phyloP scores from a whole-genome alignment of 2,329 filamentous ascomycete genomes.

The Pseudogymnoascus sp. region DNA sequence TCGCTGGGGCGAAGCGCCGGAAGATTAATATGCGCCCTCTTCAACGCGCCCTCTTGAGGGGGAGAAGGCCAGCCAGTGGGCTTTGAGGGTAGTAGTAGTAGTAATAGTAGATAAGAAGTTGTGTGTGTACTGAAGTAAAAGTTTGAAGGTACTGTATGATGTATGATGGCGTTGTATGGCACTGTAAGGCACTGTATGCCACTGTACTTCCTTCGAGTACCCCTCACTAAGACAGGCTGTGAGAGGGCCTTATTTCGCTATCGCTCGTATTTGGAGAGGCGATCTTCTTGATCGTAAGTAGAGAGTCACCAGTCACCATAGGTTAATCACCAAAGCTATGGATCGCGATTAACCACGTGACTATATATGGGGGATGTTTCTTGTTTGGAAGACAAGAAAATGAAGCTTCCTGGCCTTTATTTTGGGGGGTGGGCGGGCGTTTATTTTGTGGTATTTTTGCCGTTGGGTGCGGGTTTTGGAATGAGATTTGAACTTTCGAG shows the following conservation, averaged over 20 bases:
- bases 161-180: background rate
- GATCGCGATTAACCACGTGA: slow-evolving; percentile 3
- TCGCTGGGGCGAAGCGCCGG: slow-evolving; percentile 1
- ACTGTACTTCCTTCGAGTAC: background rate
- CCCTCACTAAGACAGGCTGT: slow-evolving; percentile 3
- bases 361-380: background rate
- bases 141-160: background rate
- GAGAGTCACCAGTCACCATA: slow-evolving; percentile 2
- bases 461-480: slow-evolving; percentile 1
- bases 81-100: background rate
- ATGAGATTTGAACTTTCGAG: slow-evolving; percentile 11
- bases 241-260: background rate
- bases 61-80: background rate
- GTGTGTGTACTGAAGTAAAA: background rate
- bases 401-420: background rate
- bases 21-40: slow-evolving; percentile 1
- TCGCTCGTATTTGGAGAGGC: background rate
- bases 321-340: background rate
- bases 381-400: background rate
- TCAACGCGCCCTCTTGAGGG: background rate
- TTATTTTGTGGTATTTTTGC: background rate
- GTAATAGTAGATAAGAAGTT: background rate
- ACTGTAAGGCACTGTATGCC: background rate
- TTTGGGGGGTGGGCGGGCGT: background rate
- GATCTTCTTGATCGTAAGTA: slow-evolving; percentile 8